Conservation (phyloP, 768 basidiomycete species). For the Punctularia strigosozonata region DNA sequence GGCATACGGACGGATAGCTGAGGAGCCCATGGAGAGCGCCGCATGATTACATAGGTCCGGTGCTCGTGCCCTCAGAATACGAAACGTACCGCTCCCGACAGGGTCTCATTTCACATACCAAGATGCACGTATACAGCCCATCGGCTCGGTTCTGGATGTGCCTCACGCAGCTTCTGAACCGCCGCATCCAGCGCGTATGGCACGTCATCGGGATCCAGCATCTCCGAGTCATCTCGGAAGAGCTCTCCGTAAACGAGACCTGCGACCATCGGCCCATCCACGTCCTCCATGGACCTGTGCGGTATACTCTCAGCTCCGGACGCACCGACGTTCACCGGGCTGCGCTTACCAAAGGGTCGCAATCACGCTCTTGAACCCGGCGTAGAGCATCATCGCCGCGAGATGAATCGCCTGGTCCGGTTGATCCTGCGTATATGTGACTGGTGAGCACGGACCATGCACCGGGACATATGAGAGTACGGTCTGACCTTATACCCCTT, state of each 20-base stretch:
- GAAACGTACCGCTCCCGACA: no score
- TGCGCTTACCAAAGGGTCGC: conserved; percentile 6
- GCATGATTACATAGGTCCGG: no score
- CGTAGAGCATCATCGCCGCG: conserved; percentile 4
- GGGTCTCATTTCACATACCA: no score
- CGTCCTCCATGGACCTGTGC: not conserved
- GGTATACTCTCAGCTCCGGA: no score
- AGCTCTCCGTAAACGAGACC: not conserved
- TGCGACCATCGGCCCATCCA: not conserved
- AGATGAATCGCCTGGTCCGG: conserved; percentile 6
- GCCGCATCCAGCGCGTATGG: conserved; percentile 1
- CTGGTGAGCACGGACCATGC: no score
- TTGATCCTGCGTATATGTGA: no score
- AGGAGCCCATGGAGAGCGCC: no score
- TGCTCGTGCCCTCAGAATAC: no score
- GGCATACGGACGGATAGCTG: no score
- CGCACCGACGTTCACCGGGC: no score
- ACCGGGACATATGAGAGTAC: no score
- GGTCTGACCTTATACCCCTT: no score
- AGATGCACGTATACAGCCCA: not conserved
- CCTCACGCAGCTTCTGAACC: not conserved
- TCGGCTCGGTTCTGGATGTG: not conserved
- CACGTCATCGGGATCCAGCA: not conserved
- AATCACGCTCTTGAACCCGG: conserved; percentile 3
- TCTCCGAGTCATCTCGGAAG: not conserved